A percentile compares a stretch with the other conserved stretches of the same genome.
Evolutionary conservation across 306 rosid genomes (phyloP).

Genomic region (Cucurbita ficifolia): DNA sequence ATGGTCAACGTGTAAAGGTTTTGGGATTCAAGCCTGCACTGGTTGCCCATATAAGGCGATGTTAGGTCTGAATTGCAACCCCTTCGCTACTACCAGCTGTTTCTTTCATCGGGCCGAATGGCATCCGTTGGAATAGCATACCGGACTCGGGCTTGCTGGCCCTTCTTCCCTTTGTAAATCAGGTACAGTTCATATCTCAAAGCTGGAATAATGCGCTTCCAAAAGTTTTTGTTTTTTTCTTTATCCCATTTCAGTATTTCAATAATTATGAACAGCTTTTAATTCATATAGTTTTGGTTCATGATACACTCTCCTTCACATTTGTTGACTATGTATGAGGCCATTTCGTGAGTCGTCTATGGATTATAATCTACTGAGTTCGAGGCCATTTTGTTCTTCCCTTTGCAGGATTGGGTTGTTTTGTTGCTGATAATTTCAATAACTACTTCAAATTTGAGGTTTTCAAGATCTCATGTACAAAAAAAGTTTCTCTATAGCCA

Average conservation of each 20-base stretch:
- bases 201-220: background rate
- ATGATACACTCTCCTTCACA: background rate
- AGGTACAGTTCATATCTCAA: background rate
- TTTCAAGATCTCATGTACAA: conserved; percentile 29
- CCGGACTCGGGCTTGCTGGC: conserved; percentile 51
- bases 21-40: conserved; percentile 39
- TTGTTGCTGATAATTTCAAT: conserved; percentile 22
- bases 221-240: background rate
- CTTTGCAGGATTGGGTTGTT: conserved; percentile 13
- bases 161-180: conserved; percentile 19
- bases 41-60: conserved; percentile 35
- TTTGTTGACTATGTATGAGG: background rate
- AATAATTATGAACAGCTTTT: background rate
- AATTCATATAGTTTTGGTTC: background rate
- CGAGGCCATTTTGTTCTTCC: background rate
- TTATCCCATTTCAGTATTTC: background rate
- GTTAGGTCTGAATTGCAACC: conserved; percentile 49
- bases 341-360: background rate
- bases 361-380: conserved; percentile 1
- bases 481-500: conserved; percentile 32
- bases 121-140: conserved; percentile 75
- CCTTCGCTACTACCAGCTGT: conserved; percentile 28
- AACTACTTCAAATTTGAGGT: conserved; percentile 18
- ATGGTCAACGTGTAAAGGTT: conserved; percentile 54
- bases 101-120: conserved; percentile 79